phyloP scores from a whole-genome alignment of 148 eudicot genomes.

The Dysphania ambrosioides region DNA sequence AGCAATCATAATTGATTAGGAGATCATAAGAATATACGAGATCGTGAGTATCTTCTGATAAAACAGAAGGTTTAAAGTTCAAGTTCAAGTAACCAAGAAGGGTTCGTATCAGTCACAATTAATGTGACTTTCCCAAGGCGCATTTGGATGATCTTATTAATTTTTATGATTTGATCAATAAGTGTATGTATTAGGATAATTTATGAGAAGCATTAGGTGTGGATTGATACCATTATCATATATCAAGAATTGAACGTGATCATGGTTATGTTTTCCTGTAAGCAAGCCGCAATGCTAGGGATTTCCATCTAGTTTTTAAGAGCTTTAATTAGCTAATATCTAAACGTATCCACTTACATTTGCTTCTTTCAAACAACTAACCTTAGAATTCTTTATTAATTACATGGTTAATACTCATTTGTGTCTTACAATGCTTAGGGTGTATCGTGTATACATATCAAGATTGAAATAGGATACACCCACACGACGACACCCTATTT shows the following conservation, averaged over 20 bases:
- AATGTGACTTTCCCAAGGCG: constrained; percentile 2
- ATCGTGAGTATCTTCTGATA: not conserved
- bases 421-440: not conserved
- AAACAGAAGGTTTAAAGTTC: not conserved
- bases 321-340: not conserved
- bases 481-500: too few species aligned
- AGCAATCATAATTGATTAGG: constrained; percentile 1
- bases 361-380: constrained; percentile 1
- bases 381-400: not conserved
- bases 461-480: too few species aligned
- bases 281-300: not conserved
- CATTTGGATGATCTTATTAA: not conserved
- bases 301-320: not conserved
- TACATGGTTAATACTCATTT: not conserved
- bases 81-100: not conserved
- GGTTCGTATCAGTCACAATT: constrained; percentile 5
- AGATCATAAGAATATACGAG: not conserved
- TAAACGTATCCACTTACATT: not conserved
- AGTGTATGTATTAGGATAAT: not conserved
- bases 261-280: not conserved
- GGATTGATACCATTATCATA: constrained; percentile 17
- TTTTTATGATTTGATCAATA: not conserved
- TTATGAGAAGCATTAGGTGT: not conserved
- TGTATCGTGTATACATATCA: too few species aligned
- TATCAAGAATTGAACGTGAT: not conserved